Evolutionary conservation across 1,139 yeast genomes (phyloP).

Genomic region (Diutina neorugosa): DNA sequence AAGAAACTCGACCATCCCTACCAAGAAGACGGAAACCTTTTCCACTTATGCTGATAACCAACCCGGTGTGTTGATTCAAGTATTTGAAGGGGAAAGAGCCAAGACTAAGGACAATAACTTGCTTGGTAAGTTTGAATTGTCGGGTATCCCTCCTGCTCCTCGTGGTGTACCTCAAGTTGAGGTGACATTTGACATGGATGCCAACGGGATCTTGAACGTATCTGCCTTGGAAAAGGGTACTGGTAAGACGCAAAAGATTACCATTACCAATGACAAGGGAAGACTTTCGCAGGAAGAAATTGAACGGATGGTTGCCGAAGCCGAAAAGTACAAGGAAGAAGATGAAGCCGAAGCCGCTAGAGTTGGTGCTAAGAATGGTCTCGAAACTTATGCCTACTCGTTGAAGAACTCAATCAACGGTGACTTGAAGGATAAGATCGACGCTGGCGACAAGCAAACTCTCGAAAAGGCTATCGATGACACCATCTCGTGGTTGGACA

Average conservation of each 20-base stretch:
- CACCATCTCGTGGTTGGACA: slow-evolving; percentile 2
- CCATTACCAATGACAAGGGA: slow-evolving; percentile 95
- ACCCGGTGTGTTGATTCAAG: slow-evolving; percentile 93
- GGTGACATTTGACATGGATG: slow-evolving; percentile 89
- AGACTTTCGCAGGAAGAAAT: slow-evolving; percentile 88
- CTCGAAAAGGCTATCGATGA: slow-evolving; percentile 7
- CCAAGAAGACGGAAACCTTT: slow-evolving; percentile 92
- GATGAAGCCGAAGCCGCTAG: slow-evolving; percentile 24
- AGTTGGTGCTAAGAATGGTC: background rate
- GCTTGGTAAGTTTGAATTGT: slow-evolving; percentile 89
- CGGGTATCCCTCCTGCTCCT: slow-evolving; percentile 97
- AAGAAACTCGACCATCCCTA: slow-evolving; percentile 95
- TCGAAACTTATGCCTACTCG: background rate
- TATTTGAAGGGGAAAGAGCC: slow-evolving; percentile 95
- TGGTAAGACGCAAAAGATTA: slow-evolving; percentile 74
- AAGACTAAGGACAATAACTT: slow-evolving; percentile 90
- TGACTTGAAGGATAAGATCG: slow-evolving; percentile 44
- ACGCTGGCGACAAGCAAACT: slow-evolving; percentile 17
- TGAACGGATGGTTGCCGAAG: slow-evolving; percentile 91
- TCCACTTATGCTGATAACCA: slow-evolving; percentile 71
- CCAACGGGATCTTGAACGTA: slow-evolving; percentile 91
- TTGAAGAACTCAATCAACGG: slow-evolving; percentile 10
- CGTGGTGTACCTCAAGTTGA: slow-evolving; percentile 97
- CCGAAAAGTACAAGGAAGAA: slow-evolving; percentile 82
- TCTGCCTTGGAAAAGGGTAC: slow-evolving; percentile 94